Evolutionary conservation across 306 rosid species (phyloP), one percentile per base, ranked within the genome.

Genomic region (Heteromeles arbutifolia): DNA sequence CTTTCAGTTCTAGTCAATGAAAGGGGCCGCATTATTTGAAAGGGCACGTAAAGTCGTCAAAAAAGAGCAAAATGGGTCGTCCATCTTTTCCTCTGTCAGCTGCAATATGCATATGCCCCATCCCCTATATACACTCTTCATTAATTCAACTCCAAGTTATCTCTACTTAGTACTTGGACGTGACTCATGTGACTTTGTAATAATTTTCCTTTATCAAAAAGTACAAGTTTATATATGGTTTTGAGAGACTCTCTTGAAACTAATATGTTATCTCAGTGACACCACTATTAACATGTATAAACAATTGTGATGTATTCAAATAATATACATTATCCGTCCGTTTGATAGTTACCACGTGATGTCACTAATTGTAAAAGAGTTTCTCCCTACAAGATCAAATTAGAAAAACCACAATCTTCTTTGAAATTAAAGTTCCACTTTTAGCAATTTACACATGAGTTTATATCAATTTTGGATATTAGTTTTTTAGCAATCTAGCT

Each of bases 21-120:
- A 75, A 67, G 67, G 67, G 22, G 83, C 83, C 72, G 76, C 79
- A 80, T 69, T 61, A 4, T 80, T 80, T 69, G 76, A 69, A 69
- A 74, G 72, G 32, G 81, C 34, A 41, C 50, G 65, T 8, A 15
- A 57, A 72, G 67, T 56, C 25, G 25, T 73, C 79, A 50, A 62
- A 66, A 75, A 58, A 41, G 21, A 48, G 34, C 39, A 73, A 70
- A 48, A 61, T 32, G 70, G 50, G 78, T 79, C 71, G 12, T 69
- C 72, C 22, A 18, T 59, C 37, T 26, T 67, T 34, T 29, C 43
- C 59, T 63, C 54, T 65, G 48, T 39, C 63, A n/a, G 10, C 43
- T 54, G 34, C 79, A 29, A 34, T 10, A 14, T 56, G 25, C 25
- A 21, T 56, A 56, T 56, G 54, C 21, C 54, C 4, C 25, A 56